Evolutionary conservation across 2,329 filamentous ascomycete genomes (phyloP), one percentile per base, ranked within the genome.

Genomic region (Orbilia quercus): DNA sequence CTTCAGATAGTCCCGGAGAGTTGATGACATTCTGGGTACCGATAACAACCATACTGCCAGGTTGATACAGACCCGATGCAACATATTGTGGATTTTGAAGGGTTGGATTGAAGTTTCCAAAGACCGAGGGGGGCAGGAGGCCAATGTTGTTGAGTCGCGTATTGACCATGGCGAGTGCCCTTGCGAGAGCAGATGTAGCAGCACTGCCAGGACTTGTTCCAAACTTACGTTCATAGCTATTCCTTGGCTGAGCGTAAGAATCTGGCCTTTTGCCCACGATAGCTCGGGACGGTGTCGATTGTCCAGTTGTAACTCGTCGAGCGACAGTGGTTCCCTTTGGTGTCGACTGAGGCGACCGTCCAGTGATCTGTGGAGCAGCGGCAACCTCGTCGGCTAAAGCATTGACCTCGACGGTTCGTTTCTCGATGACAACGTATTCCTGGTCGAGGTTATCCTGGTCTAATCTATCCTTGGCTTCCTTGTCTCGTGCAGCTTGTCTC

Each of bases 361-460:
- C 81, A 76, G 86, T 85, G 20, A 88, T 82, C 54, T 88, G 88
- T 51, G 91, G 90, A 78, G 91, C 94, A 58, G 92, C 90, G 47
- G 92, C 93, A 79, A 99, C 84, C 81, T 98, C 94, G 80, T 99
- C 95, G 20, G 95, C 95, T 78, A 99, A 90, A 1, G 95, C 95
- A 80, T 99, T 98, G 55, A 99, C 94, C 80, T 98, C 94, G 9
- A 99, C 93, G 18, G 92, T 90, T 76, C 90, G 89, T 83, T 97
- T 96, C 82, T 99, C 95, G 11, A 99, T 91, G 23, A 98, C 85
- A 18, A 99, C 94, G 78, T 98, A 99, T 76, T 98, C 95, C 76
- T 94, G 88, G 79, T 96, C 93, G 77, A 96, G 90, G 48, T 85
- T 84, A 75, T 90, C 88, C 42, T 84, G 84, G 54, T 87, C 79